Conservation (phyloP, 805 yeast species). For the Monosporozyma solicola region DNA sequence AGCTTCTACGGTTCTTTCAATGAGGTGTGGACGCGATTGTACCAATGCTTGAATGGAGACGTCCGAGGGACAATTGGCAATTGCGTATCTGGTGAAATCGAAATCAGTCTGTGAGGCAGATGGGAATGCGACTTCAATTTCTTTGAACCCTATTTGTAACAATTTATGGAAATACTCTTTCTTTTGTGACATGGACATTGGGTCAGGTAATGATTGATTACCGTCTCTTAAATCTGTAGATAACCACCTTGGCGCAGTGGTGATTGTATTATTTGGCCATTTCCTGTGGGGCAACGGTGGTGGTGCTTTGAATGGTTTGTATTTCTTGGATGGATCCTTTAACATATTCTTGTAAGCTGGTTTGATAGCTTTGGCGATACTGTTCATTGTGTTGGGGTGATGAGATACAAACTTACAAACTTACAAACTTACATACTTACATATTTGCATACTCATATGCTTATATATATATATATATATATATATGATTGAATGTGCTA, state of each 20-base stretch:
- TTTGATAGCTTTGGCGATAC: conserved; percentile 3
- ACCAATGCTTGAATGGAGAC: conserved; percentile 69
- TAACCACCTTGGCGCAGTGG: conserved; percentile 70
- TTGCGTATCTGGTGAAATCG: conserved; percentile 69
- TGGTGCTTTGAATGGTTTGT: conserved; percentile 45
- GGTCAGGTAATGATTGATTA: conserved; percentile 78
- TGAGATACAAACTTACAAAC: no score
- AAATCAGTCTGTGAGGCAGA: conserved; percentile 74
- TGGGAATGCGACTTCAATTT: conserved; percentile 78
- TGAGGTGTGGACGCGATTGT: conserved; percentile 69
- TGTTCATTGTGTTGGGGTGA: no score
- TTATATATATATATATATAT: no score
- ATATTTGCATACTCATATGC: no score
- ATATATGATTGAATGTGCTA: no score
- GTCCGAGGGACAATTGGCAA: conserved; percentile 66
- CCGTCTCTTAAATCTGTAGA: conserved; percentile 81
- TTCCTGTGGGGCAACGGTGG: conserved; percentile 33
- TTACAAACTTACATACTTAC: no score
- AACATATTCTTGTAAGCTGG: conserved; percentile 46
- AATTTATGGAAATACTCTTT: conserved; percentile 59
- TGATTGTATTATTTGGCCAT: conserved; percentile 58
- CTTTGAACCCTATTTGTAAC: conserved; percentile 68
- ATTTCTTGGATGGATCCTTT: conserved; percentile 59
- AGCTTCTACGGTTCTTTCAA: conserved; percentile 62
- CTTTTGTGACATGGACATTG: conserved; percentile 73